A percentile compares a stretch with the other conserved stretches of the same genome.
These are phyloP conservation scores for Macadamia integrifolia DNA, from an alignment of 164 flowering plant genomes.

Conservation along the genomic window DNA sequence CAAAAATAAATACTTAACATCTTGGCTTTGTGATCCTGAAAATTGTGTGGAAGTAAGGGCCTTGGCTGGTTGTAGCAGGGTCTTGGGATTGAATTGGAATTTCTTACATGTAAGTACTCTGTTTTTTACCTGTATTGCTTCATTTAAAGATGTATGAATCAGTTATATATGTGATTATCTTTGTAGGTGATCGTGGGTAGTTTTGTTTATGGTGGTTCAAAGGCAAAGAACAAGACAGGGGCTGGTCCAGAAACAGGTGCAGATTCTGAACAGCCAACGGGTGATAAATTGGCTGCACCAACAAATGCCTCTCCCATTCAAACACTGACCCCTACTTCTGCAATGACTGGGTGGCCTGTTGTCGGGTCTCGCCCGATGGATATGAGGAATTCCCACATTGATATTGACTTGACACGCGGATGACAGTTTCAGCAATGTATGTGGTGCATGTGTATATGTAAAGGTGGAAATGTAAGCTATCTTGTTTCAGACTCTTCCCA, in stretches of 20 bases:
- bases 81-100: too few relatives aligned
- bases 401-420: conserved; percentile 73
- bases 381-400: conserved; percentile 44
- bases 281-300: conserved; percentile 32
- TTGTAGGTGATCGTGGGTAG: conserved; percentile 66
- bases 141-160: too few relatives aligned
- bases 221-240: conserved; percentile 34
- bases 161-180: not conserved
- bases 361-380: conserved; percentile 40
- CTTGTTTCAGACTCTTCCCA: too few relatives aligned
- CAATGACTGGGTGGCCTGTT: conserved; percentile 40
- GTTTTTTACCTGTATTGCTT: too few relatives aligned
- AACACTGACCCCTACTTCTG: conserved; percentile 24
- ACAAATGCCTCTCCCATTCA: conserved; percentile 24
- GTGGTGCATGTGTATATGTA: conserved; percentile 29
- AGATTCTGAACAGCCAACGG: conserved; percentile 23
- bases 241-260: conserved; percentile 22
- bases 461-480: too few relatives aligned
- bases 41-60: too few relatives aligned
- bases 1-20: too few relatives aligned
- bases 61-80: too few relatives aligned
- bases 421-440: conserved; percentile 19
- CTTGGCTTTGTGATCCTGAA: too few relatives aligned
- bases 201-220: conserved; percentile 42
- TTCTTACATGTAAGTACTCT: too few relatives aligned